Evolutionary conservation across 805 yeast genomes (phyloP).

Genomic region (Wickerhamomyces sydowiorum): DNA sequence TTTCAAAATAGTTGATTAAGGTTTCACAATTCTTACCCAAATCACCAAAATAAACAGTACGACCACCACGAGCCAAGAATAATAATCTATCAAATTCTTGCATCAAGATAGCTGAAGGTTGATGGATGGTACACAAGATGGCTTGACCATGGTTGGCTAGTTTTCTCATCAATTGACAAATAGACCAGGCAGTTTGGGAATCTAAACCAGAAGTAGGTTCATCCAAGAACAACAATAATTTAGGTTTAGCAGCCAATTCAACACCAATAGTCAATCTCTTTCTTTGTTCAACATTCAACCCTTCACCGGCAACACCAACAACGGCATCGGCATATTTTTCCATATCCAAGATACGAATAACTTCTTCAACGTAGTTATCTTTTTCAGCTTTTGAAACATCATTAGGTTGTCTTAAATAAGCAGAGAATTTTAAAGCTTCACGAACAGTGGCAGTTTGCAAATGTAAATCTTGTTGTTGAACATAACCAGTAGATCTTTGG

Average conservation of each 20-base stretch:
- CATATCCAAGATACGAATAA: conserved; percentile 56
- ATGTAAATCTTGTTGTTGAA: conserved; percentile 71
- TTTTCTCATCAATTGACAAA: conserved; percentile 48
- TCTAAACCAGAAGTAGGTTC: conserved; percentile 63
- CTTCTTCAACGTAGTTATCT: conserved; percentile 54
- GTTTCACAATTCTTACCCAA: conserved; percentile 50
- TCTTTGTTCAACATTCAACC: conserved; percentile 51
- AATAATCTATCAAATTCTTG: conserved; percentile 74
- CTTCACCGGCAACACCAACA: conserved; percentile 65
- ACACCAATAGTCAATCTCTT: conserved; percentile 56
- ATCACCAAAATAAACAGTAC: conserved; percentile 67
- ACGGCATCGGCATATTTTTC: conserved; percentile 57
- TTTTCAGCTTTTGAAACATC: conserved; percentile 45
- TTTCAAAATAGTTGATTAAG: no score
- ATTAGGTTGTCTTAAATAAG: conserved; percentile 55
- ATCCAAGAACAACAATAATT: conserved; percentile 47
- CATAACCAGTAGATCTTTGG: conserved; percentile 60
- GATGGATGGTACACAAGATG: conserved; percentile 67
- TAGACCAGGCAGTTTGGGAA: conserved; percentile 58
- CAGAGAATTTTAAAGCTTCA: conserved; percentile 60
- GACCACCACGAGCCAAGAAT: conserved; percentile 62
- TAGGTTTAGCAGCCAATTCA: conserved; percentile 55
- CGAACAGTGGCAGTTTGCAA: conserved; percentile 58
- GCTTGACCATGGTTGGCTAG: conserved; percentile 53
- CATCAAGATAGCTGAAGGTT: conserved; percentile 74